phyloP scores from a whole-genome alignment of 495 filamentous ascomycete species.

The Copromyces sp. region DNA sequence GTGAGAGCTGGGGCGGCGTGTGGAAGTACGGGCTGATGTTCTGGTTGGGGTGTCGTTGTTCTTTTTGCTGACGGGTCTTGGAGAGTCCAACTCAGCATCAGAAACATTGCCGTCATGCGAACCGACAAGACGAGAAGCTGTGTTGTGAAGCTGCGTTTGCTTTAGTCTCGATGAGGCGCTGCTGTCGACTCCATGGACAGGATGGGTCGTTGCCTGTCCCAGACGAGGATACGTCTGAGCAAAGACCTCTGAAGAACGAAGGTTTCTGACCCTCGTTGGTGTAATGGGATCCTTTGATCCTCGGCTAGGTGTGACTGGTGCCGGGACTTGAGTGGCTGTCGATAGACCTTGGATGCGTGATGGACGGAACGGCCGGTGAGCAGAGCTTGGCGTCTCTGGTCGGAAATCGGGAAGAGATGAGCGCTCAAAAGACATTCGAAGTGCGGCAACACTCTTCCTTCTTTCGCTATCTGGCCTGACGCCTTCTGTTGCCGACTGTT shows the following conservation, averaged over 20 bases:
- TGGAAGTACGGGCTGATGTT: not conserved
- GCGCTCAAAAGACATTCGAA: slow-evolving; percentile 25
- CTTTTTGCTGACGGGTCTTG: not conserved
- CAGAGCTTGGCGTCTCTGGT: not conserved
- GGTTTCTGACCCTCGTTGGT: not conserved
- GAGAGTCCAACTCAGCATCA: not conserved
- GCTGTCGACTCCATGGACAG: not conserved
- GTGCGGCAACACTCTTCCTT: slow-evolving; percentile 27
- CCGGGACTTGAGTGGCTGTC: not conserved
- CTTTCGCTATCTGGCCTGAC: not conserved
- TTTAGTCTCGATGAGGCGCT: not conserved
- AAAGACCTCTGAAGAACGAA: not conserved
- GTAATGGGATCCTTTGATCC: not conserved
- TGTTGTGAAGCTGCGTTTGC: not conserved
- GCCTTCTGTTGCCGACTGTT: not conserved
- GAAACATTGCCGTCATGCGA: not conserved
- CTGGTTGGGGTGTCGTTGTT: not conserved
- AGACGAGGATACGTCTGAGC: not conserved
- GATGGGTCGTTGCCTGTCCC: not conserved
- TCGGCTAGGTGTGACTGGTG: not conserved
- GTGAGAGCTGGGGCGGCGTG: not conserved
- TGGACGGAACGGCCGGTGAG: not conserved
- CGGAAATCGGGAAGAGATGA: not conserved
- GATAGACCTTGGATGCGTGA: not conserved
- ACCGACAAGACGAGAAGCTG: not conserved